phyloP scores from a whole-genome alignment of 768 basidiomycete species.

The Boletus edulis region DNA sequence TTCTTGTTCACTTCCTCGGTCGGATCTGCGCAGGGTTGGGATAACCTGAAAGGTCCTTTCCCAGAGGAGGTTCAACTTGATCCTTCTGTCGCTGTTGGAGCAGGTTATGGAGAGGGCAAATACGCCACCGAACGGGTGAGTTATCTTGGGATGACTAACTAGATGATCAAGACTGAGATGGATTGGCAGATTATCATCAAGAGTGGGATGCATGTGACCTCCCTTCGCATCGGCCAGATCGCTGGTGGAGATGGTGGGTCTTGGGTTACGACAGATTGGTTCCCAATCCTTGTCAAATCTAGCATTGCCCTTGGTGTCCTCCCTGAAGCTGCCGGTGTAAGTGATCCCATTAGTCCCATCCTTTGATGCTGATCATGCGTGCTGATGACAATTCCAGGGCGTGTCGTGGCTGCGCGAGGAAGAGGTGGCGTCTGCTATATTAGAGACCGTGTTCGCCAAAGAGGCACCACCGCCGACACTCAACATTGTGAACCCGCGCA shows the following conservation, averaged over 20 bases:
- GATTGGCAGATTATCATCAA: conserved; percentile 33
- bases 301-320: conserved; percentile 29
- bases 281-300: conserved; percentile 41
- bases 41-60: conserved; percentile 26
- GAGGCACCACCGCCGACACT: conserved; percentile 21
- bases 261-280: conserved; percentile 47
- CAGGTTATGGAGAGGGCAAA: conserved; percentile 48
- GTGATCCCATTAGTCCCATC: conserved; percentile 4
- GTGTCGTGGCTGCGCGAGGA: conserved; percentile 46
- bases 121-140: conserved; percentile 40
- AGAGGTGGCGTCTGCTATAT: conserved; percentile 33
- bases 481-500: conserved; percentile 40
- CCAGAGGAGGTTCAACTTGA: conserved; percentile 36
- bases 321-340: conserved; percentile 33
- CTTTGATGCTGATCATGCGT: not conserved
- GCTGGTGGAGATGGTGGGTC: conserved; percentile 39
- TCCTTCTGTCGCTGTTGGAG: conserved; percentile 34
- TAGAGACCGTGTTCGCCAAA: conserved; percentile 26
- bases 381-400: conserved; percentile 19
- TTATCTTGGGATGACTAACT: not conserved
- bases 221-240: conserved; percentile 47
- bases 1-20: conserved; percentile 44
- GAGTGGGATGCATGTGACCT: conserved; percentile 36
- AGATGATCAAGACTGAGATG: not conserved
- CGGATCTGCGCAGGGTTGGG: conserved; percentile 32